A percentile compares a stretch with the other conserved stretches of the same genome.
Evolutionary conservation across 352 stramenopile species (phyloP).

Genomic region (Globisporangium solare): DNA sequence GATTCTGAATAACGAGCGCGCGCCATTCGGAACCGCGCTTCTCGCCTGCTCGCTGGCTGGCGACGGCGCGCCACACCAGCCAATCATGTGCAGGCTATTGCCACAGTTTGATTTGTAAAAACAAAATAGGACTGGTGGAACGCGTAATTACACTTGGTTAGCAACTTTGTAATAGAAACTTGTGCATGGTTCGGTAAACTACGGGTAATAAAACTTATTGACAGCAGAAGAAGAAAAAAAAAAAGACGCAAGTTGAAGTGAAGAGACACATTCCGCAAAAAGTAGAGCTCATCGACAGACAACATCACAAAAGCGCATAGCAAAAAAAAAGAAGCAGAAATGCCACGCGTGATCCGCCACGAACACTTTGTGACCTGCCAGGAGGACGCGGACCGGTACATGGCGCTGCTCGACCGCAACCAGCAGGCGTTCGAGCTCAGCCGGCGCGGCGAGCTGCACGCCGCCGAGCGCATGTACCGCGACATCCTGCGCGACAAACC

Average conservation of each 20-base stretch:
- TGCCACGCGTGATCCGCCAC: background rate
- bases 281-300: too few relatives aligned
- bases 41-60: background rate
- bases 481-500: slow-evolving; percentile 38
- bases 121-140: slow-evolving; percentile 8
- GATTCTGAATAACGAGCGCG: slow-evolving; percentile 14
- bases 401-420: slow-evolving; percentile 35
- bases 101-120: too few relatives aligned
- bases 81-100: slow-evolving; percentile 1
- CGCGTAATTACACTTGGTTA: background rate
- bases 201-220: too few relatives aligned
- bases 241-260: too few relatives aligned
- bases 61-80: slow-evolving; percentile 3
- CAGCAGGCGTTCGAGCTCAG: slow-evolving; percentile 36
- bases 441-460: slow-evolving; percentile 29
- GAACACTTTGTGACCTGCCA: slow-evolving; percentile 15
- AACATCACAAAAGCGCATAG: too few relatives aligned
- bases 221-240: too few relatives aligned
- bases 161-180: background rate
- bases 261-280: too few relatives aligned
- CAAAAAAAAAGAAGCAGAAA: too few relatives aligned
- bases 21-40: background rate
- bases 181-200: too few relatives aligned
- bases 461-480: slow-evolving; percentile 37
- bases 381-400: slow-evolving; percentile 32